Conservation (phyloP, 306 rosid species). For the Trifolium subterraneum region DNA sequence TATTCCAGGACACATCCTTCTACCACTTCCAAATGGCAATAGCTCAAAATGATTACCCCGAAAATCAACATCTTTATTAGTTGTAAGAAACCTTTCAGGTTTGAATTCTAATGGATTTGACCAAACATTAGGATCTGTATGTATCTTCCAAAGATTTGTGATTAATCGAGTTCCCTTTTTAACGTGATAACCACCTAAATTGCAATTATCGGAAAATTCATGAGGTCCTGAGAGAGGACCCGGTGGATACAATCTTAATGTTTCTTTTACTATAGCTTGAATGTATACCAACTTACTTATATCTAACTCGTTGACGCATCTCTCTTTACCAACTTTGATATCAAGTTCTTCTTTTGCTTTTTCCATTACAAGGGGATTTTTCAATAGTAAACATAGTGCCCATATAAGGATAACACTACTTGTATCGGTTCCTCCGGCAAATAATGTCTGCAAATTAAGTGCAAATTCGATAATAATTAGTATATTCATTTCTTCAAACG, state of each 20-base stretch:
- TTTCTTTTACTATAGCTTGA: not conserved
- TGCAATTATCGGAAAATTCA: not conserved
- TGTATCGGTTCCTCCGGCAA: constrained; percentile 18
- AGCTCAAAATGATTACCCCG: not conserved
- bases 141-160: not conserved
- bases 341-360: constrained; percentile 33
- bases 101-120: not conserved
- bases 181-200: not conserved
- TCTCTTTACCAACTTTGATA: constrained; percentile 30
- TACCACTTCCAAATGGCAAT: not conserved
- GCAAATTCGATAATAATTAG: no score
- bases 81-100: not conserved
- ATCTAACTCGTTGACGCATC: not conserved
- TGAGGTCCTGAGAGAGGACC: not conserved
- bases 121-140: not conserved
- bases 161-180: not conserved
- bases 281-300: constrained; percentile 14
- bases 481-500: no score
- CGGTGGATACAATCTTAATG: not conserved
- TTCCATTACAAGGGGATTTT: constrained; percentile 7
- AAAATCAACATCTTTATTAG: constrained; percentile 1
- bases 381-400: constrained; percentile 25
- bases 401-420: constrained; percentile 17
- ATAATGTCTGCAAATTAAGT: not conserved
- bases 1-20: not conserved